Conservation (phyloP, 2,329 filamentous ascomycete species). For the Aspergillus neotritici region DNA sequence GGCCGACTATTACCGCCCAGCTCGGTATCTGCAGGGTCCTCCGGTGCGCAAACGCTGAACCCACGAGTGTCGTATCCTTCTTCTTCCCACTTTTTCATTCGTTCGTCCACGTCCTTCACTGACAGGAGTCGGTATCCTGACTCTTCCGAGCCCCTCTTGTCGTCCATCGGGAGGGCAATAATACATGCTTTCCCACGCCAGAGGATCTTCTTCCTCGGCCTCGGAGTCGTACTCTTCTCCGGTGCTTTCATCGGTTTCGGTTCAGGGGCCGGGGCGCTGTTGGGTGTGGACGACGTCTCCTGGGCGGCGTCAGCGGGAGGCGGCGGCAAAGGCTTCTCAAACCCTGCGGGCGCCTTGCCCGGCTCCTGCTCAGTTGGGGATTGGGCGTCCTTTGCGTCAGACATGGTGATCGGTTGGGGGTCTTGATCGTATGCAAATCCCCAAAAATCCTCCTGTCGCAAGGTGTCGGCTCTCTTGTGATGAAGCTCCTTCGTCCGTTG, state of each 20-base stretch:
- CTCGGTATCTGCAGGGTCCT: conserved; percentile 23
- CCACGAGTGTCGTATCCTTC: conserved; percentile 41
- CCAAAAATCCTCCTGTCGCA: conserved; percentile 43
- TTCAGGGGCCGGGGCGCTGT: conserved; percentile 10
- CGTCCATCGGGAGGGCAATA: conserved; percentile 63
- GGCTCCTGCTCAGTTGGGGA: conserved; percentile 15
- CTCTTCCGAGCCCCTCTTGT: conserved; percentile 54
- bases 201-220: conserved; percentile 62
- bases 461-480: conserved; percentile 38
- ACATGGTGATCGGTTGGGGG: conserved; percentile 29
- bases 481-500: conserved; percentile 28
- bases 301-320: conserved; percentile 22
- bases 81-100: conserved; percentile 38
- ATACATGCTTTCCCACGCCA: conserved; percentile 73
- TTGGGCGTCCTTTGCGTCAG: conserved; percentile 24
- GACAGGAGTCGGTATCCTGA: conserved; percentile 34
- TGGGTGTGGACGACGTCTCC: conserved; percentile 5
- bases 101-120: conserved; percentile 33
- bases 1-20: conserved; percentile 41
- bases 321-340: conserved; percentile 40
- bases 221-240: conserved; percentile 20
- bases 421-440: conserved; percentile 42
- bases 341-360: conserved; percentile 18
- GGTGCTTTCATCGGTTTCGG: conserved; percentile 11
- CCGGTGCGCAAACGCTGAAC: conserved; percentile 32